Evolutionary conservation across 192 early-diverging fungal species (phyloP).

Genomic region (Gonapodya sp.): DNA sequence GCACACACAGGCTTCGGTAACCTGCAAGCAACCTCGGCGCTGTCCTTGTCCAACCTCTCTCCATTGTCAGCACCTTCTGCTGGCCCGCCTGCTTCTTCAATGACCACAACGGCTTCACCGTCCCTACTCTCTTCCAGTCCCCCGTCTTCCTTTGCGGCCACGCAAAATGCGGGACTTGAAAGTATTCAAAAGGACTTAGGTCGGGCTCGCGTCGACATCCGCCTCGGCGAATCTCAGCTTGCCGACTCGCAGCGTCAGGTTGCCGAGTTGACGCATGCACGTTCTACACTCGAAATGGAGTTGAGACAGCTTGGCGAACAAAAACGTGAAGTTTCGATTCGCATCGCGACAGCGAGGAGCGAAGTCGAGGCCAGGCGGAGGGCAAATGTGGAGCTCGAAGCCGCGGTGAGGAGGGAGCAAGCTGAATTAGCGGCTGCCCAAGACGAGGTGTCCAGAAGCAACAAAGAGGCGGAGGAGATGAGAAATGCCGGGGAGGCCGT

Average conservation of each 20-base stretch:
- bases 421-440: not conserved
- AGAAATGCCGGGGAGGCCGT: not conserved
- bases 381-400: constrained; percentile 4
- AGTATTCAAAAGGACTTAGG: not conserved
- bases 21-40: not conserved
- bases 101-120: not conserved
- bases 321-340: not conserved
- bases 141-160: not conserved
- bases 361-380: not conserved
- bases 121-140: not conserved
- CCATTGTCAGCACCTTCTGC: not conserved
- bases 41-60: not conserved
- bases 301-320: not conserved
- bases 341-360: not conserved
- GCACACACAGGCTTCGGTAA: not conserved
- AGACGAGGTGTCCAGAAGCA: not conserved
- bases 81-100: not conserved
- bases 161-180: not conserved
- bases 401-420: not conserved
- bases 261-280: not conserved
- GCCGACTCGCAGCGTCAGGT: not conserved
- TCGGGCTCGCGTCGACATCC: not conserved
- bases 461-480: not conserved
- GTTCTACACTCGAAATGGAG: not conserved
- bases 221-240: not conserved